These are phyloP conservation scores for Phaeoacremonium minimum DNA, from an alignment of 2,329 filamentous ascomycete species.

Conservation along the genomic window DNA sequence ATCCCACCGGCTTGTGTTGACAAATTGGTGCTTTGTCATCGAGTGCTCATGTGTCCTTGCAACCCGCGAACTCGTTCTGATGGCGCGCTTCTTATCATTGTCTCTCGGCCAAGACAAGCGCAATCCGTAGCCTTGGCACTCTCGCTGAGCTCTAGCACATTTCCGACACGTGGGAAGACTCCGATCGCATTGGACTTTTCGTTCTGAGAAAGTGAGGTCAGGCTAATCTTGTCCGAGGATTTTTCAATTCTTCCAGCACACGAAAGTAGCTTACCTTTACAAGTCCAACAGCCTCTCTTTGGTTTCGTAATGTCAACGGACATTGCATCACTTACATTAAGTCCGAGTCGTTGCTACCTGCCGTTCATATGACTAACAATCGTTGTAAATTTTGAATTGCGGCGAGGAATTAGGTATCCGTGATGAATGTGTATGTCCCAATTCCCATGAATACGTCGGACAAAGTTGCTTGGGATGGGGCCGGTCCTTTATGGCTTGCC, in stretches of 20 bases:
- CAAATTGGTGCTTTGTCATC: slow-evolving; percentile 7
- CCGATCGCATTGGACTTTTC: slow-evolving; percentile 17
- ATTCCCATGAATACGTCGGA: too few relatives aligned
- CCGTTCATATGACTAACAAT: too few relatives aligned
- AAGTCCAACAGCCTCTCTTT: slow-evolving; percentile 16
- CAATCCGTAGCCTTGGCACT: slow-evolving; percentile 18
- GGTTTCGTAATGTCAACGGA: slow-evolving; percentile 6
- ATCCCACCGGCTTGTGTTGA: slow-evolving; percentile 17
- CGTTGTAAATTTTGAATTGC: too few relatives aligned
- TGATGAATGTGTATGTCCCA: too few relatives aligned
- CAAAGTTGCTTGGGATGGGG: too few relatives aligned
- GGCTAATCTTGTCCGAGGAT: not conserved
- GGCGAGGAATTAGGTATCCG: too few relatives aligned
- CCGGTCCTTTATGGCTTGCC: too few relatives aligned
- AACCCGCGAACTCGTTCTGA: slow-evolving; percentile 5
- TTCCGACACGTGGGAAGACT: slow-evolving; percentile 13
- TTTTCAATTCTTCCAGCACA: not conserved
- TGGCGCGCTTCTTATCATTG: slow-evolving; percentile 16
- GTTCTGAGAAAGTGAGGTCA: slow-evolving; percentile 10
- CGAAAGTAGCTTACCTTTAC: slow-evolving; percentile 15
- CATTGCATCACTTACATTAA: too few relatives aligned
- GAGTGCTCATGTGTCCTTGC: not conserved
- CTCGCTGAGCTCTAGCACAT: slow-evolving; percentile 12
- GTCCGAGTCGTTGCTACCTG: not conserved
- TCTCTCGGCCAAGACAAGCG: slow-evolving; percentile 23